phyloP scores from a whole-genome alignment of 139 green algal species.

The Chlorella sp. region DNA sequence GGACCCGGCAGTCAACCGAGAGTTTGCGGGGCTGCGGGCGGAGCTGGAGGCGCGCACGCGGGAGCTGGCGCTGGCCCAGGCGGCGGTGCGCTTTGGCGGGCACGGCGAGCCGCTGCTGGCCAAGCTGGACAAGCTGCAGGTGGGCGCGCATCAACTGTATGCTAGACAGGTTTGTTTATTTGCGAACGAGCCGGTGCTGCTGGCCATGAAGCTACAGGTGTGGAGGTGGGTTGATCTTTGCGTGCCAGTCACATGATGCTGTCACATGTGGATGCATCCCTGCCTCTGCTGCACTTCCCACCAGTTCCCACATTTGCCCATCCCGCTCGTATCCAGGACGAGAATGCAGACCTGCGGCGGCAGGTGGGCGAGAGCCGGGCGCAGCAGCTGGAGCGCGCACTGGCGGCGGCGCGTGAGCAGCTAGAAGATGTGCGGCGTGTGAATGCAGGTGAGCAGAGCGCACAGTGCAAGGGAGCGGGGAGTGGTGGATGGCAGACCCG shows the following conservation, averaged over 20 bases:
- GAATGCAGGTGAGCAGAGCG: background rate
- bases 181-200: too few relatives aligned
- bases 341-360: slow-evolving; percentile 18
- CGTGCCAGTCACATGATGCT: background rate
- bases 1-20: slow-evolving; percentile 20
- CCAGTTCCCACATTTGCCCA: background rate
- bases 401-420: slow-evolving; percentile 26
- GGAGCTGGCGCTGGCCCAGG: slow-evolving; percentile 19
- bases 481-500: too few relatives aligned
- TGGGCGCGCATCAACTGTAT: background rate
- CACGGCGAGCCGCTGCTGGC: slow-evolving; percentile 18
- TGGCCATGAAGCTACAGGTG: background rate
- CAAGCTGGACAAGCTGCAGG: slow-evolving; percentile 17
- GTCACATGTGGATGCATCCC: background rate
- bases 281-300: background rate
- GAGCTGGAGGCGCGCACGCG: slow-evolving; percentile 16
- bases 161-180: too few relatives aligned
- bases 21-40: slow-evolving; percentile 8
- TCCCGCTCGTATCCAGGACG: background rate
- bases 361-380: slow-evolving; percentile 17
- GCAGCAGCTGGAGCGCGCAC: slow-evolving; percentile 20
- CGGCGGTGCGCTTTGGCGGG: background rate
- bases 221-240: background rate
- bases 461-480: too few relatives aligned
- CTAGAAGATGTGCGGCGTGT: slow-evolving; percentile 12